phyloP scores from a whole-genome alignment of 345 rosid genomes.

The Citrus maxima region DNA sequence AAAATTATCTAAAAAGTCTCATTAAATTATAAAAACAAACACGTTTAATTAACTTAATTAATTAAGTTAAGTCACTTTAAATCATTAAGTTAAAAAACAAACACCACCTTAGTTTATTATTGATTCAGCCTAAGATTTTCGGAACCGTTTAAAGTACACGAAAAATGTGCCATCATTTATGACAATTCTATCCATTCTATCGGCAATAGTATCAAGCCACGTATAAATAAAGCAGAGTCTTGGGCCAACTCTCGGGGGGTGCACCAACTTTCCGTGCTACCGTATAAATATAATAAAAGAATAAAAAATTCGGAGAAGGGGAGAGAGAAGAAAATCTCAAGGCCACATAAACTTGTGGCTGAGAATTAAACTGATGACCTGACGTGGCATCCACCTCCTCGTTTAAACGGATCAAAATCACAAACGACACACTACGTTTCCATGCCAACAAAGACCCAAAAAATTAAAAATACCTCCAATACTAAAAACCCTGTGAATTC shows the following conservation, averaged over 20 bases:
- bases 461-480: background rate
- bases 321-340: slow-evolving; percentile 40
- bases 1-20: too few species aligned
- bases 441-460: slow-evolving; percentile 22
- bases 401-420: slow-evolving; percentile 67
- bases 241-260: background rate
- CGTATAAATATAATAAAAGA: background rate
- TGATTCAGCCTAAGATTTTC: background rate
- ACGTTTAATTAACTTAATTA: too few species aligned
- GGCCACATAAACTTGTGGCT: slow-evolving; percentile 95
- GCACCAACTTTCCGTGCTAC: slow-evolving; percentile 15
- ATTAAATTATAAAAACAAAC: too few species aligned
- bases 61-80: too few species aligned
- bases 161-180: background rate
- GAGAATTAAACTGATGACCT: slow-evolving; percentile 54
- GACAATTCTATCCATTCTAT: background rate
- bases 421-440: slow-evolving; percentile 15
- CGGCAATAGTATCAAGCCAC: background rate
- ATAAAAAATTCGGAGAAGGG: background rate
- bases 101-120: background rate
- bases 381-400: slow-evolving; percentile 68
- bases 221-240: too few species aligned
- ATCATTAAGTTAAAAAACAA: too few species aligned
- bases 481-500: background rate
- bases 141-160: background rate